Percentiles rank a stretch among this genome's conserved stretches.
phyloP scores from a whole-genome alignment of 805 yeast genomes.

The Maudiozyma barnettii region DNA sequence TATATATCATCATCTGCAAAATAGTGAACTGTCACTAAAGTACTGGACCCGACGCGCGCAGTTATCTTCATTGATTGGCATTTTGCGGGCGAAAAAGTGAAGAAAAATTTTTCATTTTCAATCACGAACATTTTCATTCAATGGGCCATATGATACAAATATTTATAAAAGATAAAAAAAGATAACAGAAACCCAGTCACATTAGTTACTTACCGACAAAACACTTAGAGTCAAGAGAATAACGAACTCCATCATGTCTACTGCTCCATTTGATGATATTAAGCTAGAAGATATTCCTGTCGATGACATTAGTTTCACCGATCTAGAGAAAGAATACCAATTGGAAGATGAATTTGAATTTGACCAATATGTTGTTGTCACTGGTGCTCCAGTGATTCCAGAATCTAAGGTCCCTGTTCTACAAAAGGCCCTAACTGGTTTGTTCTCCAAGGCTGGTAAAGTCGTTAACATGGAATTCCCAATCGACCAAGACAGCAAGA shows the following conservation, averaged over 20 bases:
- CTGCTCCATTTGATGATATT: neutral
- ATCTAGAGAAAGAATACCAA: constrained; percentile 67
- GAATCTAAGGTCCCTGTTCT: constrained; percentile 76
- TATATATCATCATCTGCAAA: too few species aligned
- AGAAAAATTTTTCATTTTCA: neutral
- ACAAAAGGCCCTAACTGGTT: constrained; percentile 74
- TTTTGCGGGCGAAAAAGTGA: too few species aligned
- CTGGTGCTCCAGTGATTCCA: constrained; percentile 94
- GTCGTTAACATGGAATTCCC: constrained; percentile 79
- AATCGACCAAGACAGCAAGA: constrained; percentile 51
- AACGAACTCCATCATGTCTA: neutral
- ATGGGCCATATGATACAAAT: neutral
- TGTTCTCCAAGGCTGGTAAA: constrained; percentile 69
- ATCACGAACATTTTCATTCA: neutral
- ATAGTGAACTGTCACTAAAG: too few species aligned
- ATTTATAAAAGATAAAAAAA: neutral
- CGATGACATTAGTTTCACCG: constrained; percentile 71
- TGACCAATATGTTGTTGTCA: constrained; percentile 75
- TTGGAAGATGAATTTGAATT: constrained; percentile 53
- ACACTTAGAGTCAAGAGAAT: neutral
- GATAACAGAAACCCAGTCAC: too few species aligned
- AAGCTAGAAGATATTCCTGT: constrained; percentile 40
- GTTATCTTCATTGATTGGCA: too few species aligned
- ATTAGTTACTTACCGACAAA: too few species aligned
- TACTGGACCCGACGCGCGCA: too few species aligned